Evolutionary conservation across 2,329 filamentous ascomycete species (phyloP), one percentile per base, ranked within the genome.

Genomic region (Fusarium lyarnte): DNA sequence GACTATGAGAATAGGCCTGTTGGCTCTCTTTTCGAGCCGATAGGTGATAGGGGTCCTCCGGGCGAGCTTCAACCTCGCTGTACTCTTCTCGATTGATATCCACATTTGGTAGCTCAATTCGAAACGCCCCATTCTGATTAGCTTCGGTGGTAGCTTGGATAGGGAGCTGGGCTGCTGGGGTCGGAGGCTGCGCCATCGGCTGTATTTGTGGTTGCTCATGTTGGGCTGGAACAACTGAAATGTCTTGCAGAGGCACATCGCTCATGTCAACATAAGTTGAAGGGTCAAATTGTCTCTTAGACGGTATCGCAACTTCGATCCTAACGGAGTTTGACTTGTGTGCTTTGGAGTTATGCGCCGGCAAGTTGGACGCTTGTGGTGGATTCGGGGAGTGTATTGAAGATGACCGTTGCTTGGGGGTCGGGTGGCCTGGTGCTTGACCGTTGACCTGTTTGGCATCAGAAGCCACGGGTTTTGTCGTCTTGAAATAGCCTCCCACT

Each of bases 21-120:
- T 82, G 82, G 66, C 88, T 90, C 63, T 86, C 79, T 75, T 89
- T 92, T 72, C 88, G 85, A 35, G 78, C 77, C 8, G 88, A 88
- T 27, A 89, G 73, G 63, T 85, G 82, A 19, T 80, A 73, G 3
- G 87, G 85, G 23, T 85, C 83, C 65, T 88, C 84, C 2, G 84
- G 81, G 4, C 82, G 79, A 66, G 87, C 85, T 5, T 83, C 78
- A 7, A 88, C 82, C 17, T 86, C 82, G 5, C 85, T 69, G 68
- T 87, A 90, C 52, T 90, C 87, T n/a, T 85, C 83, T 61, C 83
- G 86, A 66, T 87, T 86, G 66, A 89, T 85, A 17, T 75, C 81
- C 3, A 81, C 77, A 4, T 78, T 76, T 2, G 81, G 79, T 16
- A 90, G 77, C 70, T 89, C 87, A n/a, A 89, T 85, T 25, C 82